Percentiles rank a stretch among this genome's conserved stretches.
Conservation (phyloP, 2,329 filamentous ascomycete species). For the Fusarium praegraminearum region DNA sequence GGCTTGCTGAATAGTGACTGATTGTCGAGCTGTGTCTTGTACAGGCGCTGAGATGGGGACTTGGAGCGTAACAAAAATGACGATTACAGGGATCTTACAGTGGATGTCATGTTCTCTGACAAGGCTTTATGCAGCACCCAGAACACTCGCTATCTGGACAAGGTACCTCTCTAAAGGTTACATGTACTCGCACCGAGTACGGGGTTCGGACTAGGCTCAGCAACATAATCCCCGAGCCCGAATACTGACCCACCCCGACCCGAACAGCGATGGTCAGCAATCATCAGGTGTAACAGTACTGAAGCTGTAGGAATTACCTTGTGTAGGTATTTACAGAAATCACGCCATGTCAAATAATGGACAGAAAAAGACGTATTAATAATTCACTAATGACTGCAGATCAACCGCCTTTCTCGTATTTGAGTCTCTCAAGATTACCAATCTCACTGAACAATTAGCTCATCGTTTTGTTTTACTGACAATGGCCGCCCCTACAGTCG, state of each 20-base stretch:
- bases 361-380: neutral
- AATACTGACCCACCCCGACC: neutral
- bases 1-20: neutral
- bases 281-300: neutral
- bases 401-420: neutral
- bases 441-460: neutral
- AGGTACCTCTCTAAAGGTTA: too few relatives aligned
- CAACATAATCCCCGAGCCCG: neutral
- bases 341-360: neutral
- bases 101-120: neutral
- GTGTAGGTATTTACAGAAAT: neutral
- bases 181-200: neutral
- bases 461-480: neutral
- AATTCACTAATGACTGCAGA: too few relatives aligned
- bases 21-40: too few relatives aligned
- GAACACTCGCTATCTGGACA: neutral
- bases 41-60: neutral
- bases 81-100: neutral
- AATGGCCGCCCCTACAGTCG: conserved; percentile 1
- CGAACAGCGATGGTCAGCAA: neutral
- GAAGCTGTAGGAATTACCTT: neutral
- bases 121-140: neutral
- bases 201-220: neutral
- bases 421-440: neutral
- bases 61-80: neutral